Base-by-base conservation (phyloP, 352 stramenopile species). In the Phytophthora melonis region DNA sequence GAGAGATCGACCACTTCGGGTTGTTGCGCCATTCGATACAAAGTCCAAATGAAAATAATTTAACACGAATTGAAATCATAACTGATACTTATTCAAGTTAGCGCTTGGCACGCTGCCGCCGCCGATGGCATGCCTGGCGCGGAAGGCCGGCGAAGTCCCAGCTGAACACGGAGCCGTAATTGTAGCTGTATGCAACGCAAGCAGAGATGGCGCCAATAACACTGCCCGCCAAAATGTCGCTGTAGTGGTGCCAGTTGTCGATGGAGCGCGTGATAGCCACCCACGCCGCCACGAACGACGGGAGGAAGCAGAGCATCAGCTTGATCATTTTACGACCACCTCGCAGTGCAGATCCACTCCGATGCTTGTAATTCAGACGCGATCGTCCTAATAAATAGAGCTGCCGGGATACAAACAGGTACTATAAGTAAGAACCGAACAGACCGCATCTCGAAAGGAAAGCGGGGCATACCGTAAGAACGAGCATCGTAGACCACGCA, bases 161-260 rank as follows among this genome's bases (percentile, higher is more conserved):
- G 54, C 78, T 79, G 68, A 90, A 92, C 16, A 90, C 69, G 6
- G 84, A 89, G 32, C 72, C 78, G 53, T 92, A 92, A 72, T 92
- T 92, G 78, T 87, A 88, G 50, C 63, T 68, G 66, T 90, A 89
- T 6, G 72, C 80, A 7, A 87, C 56, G 55, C 74, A 72, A 19
- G 82, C 75, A 3, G 75, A 77, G 1, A 81, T 63, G 1, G 69
- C 77, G 1, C 84, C 84, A 19, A 92, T 86, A n/a, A 89, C 78
- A 47, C 75, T 87, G 23, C 84, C 84, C 2, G 89, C 82, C 64
- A 93, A 58, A 50, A 94, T 92, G 74, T 94, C 87, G 18, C 66
- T 74, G 63, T 91, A 93, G 75, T 94, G 86, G 63, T 94, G 87
- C 87, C 87, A 94, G 70, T 94, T 93, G 75, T 93, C 87, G 49